Conservation (phyloP, 164 flowering plant genomes). For the Sedum album region DNA sequence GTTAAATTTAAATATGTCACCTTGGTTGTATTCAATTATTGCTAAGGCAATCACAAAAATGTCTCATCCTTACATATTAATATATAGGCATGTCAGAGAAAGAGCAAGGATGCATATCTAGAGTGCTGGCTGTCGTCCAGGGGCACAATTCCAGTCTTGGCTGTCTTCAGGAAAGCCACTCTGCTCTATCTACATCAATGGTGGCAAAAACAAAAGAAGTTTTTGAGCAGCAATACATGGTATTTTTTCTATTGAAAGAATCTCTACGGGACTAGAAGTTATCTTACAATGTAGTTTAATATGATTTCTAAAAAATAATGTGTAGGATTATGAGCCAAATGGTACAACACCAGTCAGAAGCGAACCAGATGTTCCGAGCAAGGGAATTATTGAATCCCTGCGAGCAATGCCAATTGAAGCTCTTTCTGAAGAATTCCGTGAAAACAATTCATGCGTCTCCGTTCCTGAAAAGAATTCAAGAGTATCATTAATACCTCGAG, state of each 20-base stretch:
- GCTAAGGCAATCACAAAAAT: background rate
- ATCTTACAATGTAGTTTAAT: background rate
- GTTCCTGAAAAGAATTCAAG: slow-evolving; percentile 44
- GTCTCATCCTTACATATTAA: background rate
- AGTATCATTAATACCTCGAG: slow-evolving; percentile 64
- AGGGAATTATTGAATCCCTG: slow-evolving; percentile 62
- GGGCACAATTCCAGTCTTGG: slow-evolving; percentile 40
- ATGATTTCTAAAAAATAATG: background rate
- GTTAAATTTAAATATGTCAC: no score
- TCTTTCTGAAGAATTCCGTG: slow-evolving; percentile 72
- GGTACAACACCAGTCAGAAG: slow-evolving; percentile 62
- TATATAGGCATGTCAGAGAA: slow-evolving; percentile 50
- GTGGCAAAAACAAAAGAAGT: slow-evolving; percentile 43
- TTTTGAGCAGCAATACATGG: slow-evolving; percentile 63
- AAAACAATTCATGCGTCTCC: slow-evolving; percentile 58
- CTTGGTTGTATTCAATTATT: background rate
- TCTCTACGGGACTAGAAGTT: background rate
- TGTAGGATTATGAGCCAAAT: slow-evolving; percentile 82
- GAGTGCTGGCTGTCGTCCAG: slow-evolving; percentile 37
- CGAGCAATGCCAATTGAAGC: slow-evolving; percentile 73
- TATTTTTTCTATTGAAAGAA: slow-evolving; percentile 17
- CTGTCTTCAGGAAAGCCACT: slow-evolving; percentile 45
- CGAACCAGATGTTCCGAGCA: slow-evolving; percentile 69
- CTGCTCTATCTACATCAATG: slow-evolving; percentile 38
- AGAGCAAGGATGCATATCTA: slow-evolving; percentile 40